These are phyloP conservation scores for Ogataea angusta DNA, from an alignment of 805 yeast genomes.

Conservation along the genomic window DNA sequence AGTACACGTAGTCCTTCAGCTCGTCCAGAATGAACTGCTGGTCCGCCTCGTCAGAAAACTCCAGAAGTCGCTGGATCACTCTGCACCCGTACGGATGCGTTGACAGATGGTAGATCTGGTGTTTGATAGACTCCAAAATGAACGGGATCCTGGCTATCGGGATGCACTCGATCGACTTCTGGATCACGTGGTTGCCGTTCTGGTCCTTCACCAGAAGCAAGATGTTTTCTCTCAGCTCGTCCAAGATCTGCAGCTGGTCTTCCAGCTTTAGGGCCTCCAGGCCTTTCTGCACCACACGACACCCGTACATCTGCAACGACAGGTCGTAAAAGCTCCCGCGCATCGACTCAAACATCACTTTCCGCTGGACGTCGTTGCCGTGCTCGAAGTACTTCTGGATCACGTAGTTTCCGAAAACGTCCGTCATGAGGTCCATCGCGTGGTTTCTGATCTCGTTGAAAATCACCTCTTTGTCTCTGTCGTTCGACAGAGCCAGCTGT, in stretches of 20 bases:
- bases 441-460: constrained; percentile 79
- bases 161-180: constrained; percentile 84
- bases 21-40: constrained; percentile 67
- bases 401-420: constrained; percentile 97
- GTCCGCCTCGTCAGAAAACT: constrained; percentile 65
- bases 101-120: constrained; percentile 77
- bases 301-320: constrained; percentile 95
- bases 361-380: constrained; percentile 69
- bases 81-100: constrained; percentile 98
- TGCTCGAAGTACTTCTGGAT: constrained; percentile 90
- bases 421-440: constrained; percentile 80
- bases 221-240: constrained; percentile 61
- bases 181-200: constrained; percentile 97
- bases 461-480: constrained; percentile 72
- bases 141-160: constrained; percentile 70
- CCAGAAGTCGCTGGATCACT: constrained; percentile 89
- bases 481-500: constrained; percentile 59
- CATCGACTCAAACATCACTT: constrained; percentile 67
- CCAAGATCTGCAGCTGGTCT: constrained; percentile 64
- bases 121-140: constrained; percentile 65
- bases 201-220: constrained; percentile 83
- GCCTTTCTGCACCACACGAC: constrained; percentile 95
- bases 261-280: constrained; percentile 64
- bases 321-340: constrained; percentile 68
- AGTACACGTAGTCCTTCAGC: constrained; percentile 66